Evolutionary conservation across 2,329 filamentous ascomycete species (phyloP).

Genomic region (Claviceps pazoutovae): DNA sequence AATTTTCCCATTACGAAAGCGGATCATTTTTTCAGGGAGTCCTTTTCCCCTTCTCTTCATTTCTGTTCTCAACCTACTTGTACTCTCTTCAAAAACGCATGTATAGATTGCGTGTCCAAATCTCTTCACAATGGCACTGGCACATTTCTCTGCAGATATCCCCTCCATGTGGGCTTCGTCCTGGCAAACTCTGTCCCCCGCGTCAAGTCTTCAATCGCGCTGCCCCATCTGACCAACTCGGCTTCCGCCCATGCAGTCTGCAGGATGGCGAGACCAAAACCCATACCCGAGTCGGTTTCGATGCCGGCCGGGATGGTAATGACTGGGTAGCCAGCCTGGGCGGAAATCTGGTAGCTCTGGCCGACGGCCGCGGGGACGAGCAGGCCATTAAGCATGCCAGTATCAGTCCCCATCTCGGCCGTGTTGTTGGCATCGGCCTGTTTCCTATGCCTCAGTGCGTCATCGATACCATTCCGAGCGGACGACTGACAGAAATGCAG

Average conservation of each 20-base stretch:
- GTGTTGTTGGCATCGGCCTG: slow-evolving; percentile 16
- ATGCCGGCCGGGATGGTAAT: slow-evolving; percentile 54
- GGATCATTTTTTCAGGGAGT: too few relatives aligned
- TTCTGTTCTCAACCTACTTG: not conserved
- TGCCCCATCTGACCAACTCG: slow-evolving; percentile 44
- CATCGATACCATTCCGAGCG: slow-evolving; percentile 55
- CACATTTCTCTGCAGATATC: slow-evolving; percentile 32
- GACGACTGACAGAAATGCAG: slow-evolving; percentile 45
- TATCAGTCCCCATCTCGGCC: slow-evolving; percentile 13
- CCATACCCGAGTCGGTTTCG: slow-evolving; percentile 40
- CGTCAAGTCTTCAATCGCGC: slow-evolving; percentile 45
- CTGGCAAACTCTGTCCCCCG: slow-evolving; percentile 31
- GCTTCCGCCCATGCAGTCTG: slow-evolving; percentile 48
- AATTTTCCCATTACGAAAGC: too few relatives aligned
- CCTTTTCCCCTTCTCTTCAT: not conserved
- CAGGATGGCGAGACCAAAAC: slow-evolving; percentile 44
- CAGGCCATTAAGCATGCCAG: slow-evolving; percentile 39
- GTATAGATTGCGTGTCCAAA: not conserved
- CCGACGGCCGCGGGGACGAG: slow-evolving; percentile 56
- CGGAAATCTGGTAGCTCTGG: slow-evolving; percentile 54
- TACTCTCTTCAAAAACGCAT: not conserved
- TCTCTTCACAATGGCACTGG: slow-evolving; percentile 19
- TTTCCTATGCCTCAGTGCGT: slow-evolving; percentile 33
- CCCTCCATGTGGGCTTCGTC: slow-evolving; percentile 36
- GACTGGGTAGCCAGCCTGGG: slow-evolving; percentile 63